phyloP scores from a whole-genome alignment of 192 early-diverging fungal genomes.

The Backusella tarrabulga region DNA sequence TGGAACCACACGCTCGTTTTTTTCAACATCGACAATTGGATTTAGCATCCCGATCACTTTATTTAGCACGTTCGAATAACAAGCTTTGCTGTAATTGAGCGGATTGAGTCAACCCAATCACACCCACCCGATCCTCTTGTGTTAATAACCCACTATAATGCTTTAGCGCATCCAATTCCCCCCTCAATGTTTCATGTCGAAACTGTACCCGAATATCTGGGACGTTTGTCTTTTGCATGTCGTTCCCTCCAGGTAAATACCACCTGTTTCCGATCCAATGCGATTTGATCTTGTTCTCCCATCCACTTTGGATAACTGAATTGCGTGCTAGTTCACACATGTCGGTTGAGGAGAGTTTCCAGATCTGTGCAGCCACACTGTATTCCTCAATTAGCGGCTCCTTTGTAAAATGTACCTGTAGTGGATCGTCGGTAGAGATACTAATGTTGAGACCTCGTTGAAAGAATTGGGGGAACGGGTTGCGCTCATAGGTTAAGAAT shows the following conservation, averaged over 20 bases:
- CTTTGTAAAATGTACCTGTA: constrained; percentile 96
- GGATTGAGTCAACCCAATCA: background rate
- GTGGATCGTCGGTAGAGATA: constrained; percentile 88
- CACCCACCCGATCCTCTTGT: background rate
- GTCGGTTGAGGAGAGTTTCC: constrained; percentile 84
- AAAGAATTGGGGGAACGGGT: constrained; percentile 88
- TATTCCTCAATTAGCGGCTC: constrained; percentile 98
- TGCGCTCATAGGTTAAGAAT: constrained; percentile 89
- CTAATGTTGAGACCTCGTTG: constrained; percentile 91
- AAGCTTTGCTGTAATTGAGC: background rate
- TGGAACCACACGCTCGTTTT: background rate
- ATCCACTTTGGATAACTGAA: constrained; percentile 86
- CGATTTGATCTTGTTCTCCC: constrained; percentile 84
- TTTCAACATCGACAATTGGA: background rate
- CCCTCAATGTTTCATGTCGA: constrained; percentile 79
- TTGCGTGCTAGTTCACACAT: constrained; percentile 95
- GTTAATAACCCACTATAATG: constrained; percentile 24
- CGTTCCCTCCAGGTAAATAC: constrained; percentile 76
- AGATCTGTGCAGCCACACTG: constrained; percentile 92
- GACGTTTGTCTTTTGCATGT: constrained; percentile 91
- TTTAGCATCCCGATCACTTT: background rate
- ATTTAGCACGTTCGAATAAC: background rate
- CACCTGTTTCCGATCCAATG: constrained; percentile 88
- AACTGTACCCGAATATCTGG: constrained; percentile 80
- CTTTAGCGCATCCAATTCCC: constrained; percentile 57